phyloP scores from a whole-genome alignment of 352 stramenopile species.

The Phytophthora crassamura region DNA sequence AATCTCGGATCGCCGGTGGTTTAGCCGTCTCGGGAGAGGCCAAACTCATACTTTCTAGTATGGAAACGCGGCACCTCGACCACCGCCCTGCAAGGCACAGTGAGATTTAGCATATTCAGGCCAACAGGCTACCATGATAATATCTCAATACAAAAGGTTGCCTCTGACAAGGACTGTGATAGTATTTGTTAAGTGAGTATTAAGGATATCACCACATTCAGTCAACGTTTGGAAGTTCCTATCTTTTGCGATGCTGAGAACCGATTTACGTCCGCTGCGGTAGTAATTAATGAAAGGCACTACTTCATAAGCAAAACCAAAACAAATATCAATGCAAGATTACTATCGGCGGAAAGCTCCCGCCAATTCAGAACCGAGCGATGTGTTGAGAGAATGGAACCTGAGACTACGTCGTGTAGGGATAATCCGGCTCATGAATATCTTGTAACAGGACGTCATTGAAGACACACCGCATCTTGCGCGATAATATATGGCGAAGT shows the following conservation, averaged over 20 bases:
- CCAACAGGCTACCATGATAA: conserved; percentile 7
- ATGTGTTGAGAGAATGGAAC: too few species aligned
- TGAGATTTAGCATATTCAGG: conserved; percentile 20
- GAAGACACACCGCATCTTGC: too few species aligned
- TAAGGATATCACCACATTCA: conserved; percentile 25
- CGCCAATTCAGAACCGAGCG: too few species aligned
- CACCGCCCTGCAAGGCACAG: conserved; percentile 12
- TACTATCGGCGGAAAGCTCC: conserved; percentile 4
- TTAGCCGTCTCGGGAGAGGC: conserved; percentile 8
- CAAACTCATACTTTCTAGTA: conserved; percentile 12
- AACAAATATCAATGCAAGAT: neutral
- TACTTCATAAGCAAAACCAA: conserved; percentile 4
- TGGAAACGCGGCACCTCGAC: conserved; percentile 6
- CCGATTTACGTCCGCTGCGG: conserved; percentile 22
- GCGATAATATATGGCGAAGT: too few species aligned
- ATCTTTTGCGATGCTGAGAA: conserved; percentile 19
- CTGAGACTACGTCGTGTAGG: too few species aligned
- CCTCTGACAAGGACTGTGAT: conserved; percentile 19
- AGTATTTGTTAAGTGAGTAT: conserved; percentile 27
- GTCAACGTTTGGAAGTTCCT: conserved; percentile 11
- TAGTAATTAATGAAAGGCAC: conserved; percentile 24
- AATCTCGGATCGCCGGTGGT: conserved; percentile 21
- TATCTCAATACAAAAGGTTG: conserved; percentile 21
- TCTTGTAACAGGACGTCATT: too few species aligned
- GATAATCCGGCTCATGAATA: too few species aligned